These are phyloP conservation scores for Pogostemon cablin DNA, from an alignment of 257 asterid genomes.

Conservation along the genomic window DNA sequence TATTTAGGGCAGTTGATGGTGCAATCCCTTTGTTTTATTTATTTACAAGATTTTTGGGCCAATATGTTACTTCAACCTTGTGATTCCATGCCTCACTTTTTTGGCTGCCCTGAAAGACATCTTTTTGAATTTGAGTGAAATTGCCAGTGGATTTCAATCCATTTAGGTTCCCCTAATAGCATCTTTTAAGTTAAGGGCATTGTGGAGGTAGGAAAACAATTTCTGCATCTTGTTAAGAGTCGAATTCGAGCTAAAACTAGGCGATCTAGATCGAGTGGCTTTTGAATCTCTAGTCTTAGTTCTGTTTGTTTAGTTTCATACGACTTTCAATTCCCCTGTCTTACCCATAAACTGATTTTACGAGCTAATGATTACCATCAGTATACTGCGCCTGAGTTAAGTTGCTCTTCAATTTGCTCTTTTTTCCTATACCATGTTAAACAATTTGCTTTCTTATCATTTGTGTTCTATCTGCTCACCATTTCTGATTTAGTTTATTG, in stretches of 20 bases:
- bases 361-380: not conserved
- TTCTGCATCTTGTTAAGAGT: too few species aligned
- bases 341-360: not conserved
- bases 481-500: not conserved
- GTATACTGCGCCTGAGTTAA: not conserved
- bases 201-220: too few species aligned
- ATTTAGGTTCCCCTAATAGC: too few species aligned
- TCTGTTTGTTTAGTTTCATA: too few species aligned
- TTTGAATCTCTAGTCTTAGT: too few species aligned
- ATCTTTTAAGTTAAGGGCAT: too few species aligned
- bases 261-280: too few species aligned
- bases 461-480: conserved; percentile 3
- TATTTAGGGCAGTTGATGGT: not conserved
- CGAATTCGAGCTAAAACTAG: too few species aligned
- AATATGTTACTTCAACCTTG: not conserved
- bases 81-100: too few species aligned
- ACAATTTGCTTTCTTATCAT: conserved; percentile 2
- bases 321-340: not conserved
- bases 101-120: too few species aligned
- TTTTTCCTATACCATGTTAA: not conserved
- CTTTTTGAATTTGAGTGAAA: too few species aligned
- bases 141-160: too few species aligned
- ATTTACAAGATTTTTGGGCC: not conserved
- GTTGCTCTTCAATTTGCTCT: not conserved
- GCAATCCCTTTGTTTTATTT: not conserved